These are phyloP conservation scores for Neurospora terricola DNA, from an alignment of 495 filamentous ascomycete genomes.

Conservation along the genomic window DNA sequence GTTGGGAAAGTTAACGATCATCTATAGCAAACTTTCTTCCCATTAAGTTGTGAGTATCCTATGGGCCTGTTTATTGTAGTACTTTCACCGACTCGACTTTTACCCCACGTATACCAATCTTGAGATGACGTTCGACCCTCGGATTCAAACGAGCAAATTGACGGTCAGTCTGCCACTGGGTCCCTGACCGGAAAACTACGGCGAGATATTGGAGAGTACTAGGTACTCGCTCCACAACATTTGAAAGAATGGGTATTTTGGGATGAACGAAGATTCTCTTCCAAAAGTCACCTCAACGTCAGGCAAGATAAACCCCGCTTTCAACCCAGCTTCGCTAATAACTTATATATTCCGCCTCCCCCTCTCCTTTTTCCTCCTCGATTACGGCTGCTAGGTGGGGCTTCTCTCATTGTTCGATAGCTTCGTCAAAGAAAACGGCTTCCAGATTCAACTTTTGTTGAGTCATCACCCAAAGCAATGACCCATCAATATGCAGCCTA, in stretches of 20 bases:
- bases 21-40: neutral
- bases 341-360: neutral
- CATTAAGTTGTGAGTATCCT: neutral
- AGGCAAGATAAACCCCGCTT: neutral
- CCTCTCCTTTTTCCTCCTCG: neutral
- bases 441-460: neutral
- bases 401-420: neutral
- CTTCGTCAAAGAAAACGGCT: neutral
- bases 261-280: neutral
- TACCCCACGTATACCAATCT: neutral
- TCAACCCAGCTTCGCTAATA: neutral
- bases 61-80: neutral
- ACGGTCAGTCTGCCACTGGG: neutral
- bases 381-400: neutral
- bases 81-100: neutral
- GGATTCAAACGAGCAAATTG: neutral
- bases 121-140: neutral
- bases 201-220: neutral
- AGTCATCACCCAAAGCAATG: neutral
- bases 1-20: neutral
- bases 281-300: neutral
- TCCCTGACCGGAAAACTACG: neutral
- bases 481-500: neutral
- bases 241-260: neutral
- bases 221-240: neutral